These are phyloP conservation scores for Alternaria burnsii DNA, from an alignment of 2,329 filamentous ascomycete genomes.

Conservation along the genomic window DNA sequence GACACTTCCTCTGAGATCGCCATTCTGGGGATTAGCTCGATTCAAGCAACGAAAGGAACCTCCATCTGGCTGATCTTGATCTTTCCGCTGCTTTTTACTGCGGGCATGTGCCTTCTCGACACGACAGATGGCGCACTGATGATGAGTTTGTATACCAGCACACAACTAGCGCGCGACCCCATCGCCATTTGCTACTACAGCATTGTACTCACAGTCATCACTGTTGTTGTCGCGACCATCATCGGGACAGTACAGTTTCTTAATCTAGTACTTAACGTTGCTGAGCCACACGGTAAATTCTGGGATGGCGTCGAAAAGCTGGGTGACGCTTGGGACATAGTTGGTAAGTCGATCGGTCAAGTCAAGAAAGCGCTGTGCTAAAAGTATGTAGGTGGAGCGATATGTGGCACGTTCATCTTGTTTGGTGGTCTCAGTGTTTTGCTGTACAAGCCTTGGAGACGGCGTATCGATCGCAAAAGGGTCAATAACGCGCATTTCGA, in stretches of 20 bases:
- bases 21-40: constrained; percentile 85
- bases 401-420: constrained; percentile 84
- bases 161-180: constrained; percentile 76
- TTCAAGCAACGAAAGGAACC: constrained; percentile 85
- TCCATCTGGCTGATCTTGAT: constrained; percentile 94
- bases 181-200: constrained; percentile 97
- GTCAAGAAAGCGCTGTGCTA: background rate
- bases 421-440: constrained; percentile 78
- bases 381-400: constrained; percentile 64
- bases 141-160: constrained; percentile 91
- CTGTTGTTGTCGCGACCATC: constrained; percentile 81
- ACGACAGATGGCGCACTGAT: constrained; percentile 93
- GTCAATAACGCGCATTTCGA: constrained; percentile 39
- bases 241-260: constrained; percentile 88
- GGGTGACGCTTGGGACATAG: constrained; percentile 49
- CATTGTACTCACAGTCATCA: constrained; percentile 83
- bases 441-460: constrained; percentile 81
- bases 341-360: constrained; percentile 33
- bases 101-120: constrained; percentile 94
- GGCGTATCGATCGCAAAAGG: constrained; percentile 60
- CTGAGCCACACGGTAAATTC: constrained; percentile 77
- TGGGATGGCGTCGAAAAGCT: constrained; percentile 82
- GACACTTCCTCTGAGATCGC: constrained; percentile 96
- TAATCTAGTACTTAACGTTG: constrained; percentile 78
- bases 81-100: constrained; percentile 89